Evolutionary conservation across 148 eudicot genomes (phyloP).

Genomic region (Salicornia ramosissima): DNA sequence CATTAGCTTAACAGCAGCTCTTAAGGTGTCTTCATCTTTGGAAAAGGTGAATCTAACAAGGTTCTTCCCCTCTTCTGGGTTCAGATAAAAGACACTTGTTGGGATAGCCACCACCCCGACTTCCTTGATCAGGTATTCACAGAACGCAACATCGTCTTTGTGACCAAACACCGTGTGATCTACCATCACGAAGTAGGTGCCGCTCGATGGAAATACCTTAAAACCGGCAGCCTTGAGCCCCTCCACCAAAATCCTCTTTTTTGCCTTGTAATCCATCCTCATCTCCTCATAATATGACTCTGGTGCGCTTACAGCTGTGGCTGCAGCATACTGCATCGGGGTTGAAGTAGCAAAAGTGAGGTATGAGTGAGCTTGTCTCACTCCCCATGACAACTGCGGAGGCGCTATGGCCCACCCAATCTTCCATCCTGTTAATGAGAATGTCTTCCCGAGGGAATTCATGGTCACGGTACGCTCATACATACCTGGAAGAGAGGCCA

Average conservation of each 20-base stretch:
- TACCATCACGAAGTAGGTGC: constrained; percentile 91
- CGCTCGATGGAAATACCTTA: constrained; percentile 82
- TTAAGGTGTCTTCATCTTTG: constrained; percentile 85
- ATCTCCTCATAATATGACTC: constrained; percentile 73
- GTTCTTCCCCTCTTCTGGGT: constrained; percentile 90
- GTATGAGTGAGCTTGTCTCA: constrained; percentile 85
- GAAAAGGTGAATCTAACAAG: constrained; percentile 94
- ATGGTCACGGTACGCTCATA: constrained; percentile 83
- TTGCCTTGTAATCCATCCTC: constrained; percentile 58
- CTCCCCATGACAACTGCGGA: constrained; percentile 83
- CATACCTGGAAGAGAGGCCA: constrained; percentile 97
- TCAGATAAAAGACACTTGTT: constrained; percentile 81
- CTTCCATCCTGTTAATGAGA: constrained; percentile 97
- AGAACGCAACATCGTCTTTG: constrained; percentile 75
- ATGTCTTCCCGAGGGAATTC: constrained; percentile 93
- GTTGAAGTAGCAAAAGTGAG: constrained; percentile 95
- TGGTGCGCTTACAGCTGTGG: constrained; percentile 71
- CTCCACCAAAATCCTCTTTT: constrained; percentile 75
- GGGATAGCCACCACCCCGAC: constrained; percentile 98
- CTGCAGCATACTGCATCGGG: constrained; percentile 92
- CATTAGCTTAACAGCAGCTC: constrained; percentile 73
- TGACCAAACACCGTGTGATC: constrained; percentile 91
- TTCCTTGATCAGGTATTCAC: constrained; percentile 90
- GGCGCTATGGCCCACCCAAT: constrained; percentile 99
- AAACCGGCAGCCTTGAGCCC: constrained; percentile 81